A percentile compares a stretch with the other conserved stretches of the same genome.
phyloP scores from a whole-genome alignment of 495 filamentous ascomycete species.

The Delitschia confertaspora region DNA sequence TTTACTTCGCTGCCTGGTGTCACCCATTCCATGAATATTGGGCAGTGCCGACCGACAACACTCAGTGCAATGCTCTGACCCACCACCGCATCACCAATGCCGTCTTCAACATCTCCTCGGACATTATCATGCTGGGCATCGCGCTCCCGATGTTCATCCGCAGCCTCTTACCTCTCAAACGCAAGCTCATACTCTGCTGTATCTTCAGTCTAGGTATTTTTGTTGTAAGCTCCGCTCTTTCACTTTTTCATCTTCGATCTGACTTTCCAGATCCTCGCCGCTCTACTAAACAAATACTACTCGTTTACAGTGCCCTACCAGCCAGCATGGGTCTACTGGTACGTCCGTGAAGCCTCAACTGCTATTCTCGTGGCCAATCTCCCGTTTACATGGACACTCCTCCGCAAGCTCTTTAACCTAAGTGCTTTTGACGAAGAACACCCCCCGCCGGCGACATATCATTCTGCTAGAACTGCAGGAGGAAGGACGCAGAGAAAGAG shows the following conservation, averaged over 20 bases:
- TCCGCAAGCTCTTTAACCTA: slow-evolving; percentile 46
- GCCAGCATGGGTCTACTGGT: slow-evolving; percentile 57
- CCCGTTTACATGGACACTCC: slow-evolving; percentile 52
- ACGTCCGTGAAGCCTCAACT: slow-evolving; percentile 55
- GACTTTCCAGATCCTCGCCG: slow-evolving; percentile 42
- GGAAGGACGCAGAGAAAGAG: slow-evolving; percentile 14
- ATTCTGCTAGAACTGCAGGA: slow-evolving; percentile 25
- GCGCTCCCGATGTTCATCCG: slow-evolving; percentile 52
- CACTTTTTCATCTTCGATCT: background rate
- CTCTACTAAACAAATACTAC: slow-evolving; percentile 58
- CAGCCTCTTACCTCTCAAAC: slow-evolving; percentile 41
- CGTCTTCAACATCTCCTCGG: slow-evolving; percentile 59
- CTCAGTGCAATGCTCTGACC: slow-evolving; percentile 36
- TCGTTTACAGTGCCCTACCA: slow-evolving; percentile 50
- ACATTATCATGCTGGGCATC: slow-evolving; percentile 52
- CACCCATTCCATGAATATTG: slow-evolving; percentile 54
- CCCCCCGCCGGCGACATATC: slow-evolving; percentile 23
- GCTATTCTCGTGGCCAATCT: slow-evolving; percentile 57
- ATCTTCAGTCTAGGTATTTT: slow-evolving; percentile 51
- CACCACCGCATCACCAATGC: slow-evolving; percentile 57
- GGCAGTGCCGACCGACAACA: slow-evolving; percentile 34
- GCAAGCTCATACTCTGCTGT: slow-evolving; percentile 46
- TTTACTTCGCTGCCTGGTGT: slow-evolving; percentile 59
- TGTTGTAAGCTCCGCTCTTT: slow-evolving; percentile 33
- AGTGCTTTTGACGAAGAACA: slow-evolving; percentile 35